Conservation (phyloP, 1,139 yeast genomes). For the Magnusiomyces magnusii region DNA sequence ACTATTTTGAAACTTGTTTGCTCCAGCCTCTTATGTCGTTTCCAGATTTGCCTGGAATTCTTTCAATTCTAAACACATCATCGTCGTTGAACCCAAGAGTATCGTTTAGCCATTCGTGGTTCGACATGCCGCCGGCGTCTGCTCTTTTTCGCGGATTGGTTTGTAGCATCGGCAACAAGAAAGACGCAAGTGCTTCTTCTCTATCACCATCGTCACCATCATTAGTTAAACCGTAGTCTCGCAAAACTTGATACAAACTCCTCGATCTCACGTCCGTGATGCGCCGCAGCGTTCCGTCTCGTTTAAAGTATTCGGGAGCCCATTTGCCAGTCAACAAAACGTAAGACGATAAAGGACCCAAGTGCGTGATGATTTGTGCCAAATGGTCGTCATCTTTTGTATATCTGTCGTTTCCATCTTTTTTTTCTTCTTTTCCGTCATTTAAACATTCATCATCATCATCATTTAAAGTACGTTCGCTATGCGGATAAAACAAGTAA, state of each 20-base stretch:
- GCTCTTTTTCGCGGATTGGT: conserved; percentile 64
- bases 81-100: conserved; percentile 54
- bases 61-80: no score
- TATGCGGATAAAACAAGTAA: conserved; percentile 73
- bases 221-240: conserved; percentile 63
- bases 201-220: no score
- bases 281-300: conserved; percentile 46
- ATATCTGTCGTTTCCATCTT: conserved; percentile 49
- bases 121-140: conserved; percentile 77
- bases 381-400: conserved; percentile 77
- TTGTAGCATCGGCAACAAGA: conserved; percentile 64
- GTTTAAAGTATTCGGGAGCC: conserved; percentile 47
- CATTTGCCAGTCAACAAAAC: conserved; percentile 48
- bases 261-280: conserved; percentile 62
- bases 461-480: no score
- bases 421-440: no score
- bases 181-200: no score
- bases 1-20: conserved; percentile 29
- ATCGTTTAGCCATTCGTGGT: conserved; percentile 69
- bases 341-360: conserved; percentile 53
- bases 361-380: conserved; percentile 72
- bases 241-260: conserved; percentile 57
- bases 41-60: conserved; percentile 55
- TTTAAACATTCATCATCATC: no score
- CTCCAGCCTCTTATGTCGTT: conserved; percentile 72